A percentile compares a stretch with the other conserved stretches of the same genome.
These are phyloP conservation scores for Dendrocalamus sinicus DNA, from an alignment of 176 grass and related monocot species.

Conservation along the genomic window DNA sequence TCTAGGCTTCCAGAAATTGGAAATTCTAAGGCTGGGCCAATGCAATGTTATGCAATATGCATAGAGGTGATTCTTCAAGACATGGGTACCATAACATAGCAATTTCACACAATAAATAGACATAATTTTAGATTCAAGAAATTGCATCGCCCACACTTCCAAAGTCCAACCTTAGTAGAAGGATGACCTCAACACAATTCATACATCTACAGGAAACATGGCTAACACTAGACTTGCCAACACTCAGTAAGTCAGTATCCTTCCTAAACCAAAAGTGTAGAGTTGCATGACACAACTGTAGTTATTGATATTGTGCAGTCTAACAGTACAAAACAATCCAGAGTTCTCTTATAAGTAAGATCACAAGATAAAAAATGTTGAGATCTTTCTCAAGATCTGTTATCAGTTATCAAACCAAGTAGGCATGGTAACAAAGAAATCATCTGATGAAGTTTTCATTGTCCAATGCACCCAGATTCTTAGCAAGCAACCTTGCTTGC, in stretches of 20 bases:
- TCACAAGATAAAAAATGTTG: not conserved
- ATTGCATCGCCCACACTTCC: not conserved
- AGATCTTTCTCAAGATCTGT: not conserved
- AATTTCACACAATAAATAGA: not conserved
- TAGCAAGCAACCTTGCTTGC: not conserved
- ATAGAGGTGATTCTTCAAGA: not conserved
- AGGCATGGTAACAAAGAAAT: not conserved
- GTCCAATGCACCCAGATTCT: not conserved
- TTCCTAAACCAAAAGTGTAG: not conserved
- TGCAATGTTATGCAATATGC: not conserved
- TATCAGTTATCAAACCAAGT: not conserved
- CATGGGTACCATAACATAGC: not conserved
- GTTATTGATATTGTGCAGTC: not conserved
- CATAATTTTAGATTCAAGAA: not conserved
- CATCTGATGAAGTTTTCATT: not conserved
- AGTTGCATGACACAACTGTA: not conserved
- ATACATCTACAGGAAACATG: not conserved
- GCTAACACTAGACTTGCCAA: not conserved
- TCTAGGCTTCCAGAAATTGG: not conserved
- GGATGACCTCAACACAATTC: not conserved
- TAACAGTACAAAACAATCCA: not conserved
- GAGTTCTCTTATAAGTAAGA: not conserved
- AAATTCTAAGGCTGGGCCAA: not conserved
- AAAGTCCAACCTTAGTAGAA: not conserved
- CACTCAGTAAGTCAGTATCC: not conserved